Percentiles rank a stretch among this genome's conserved stretches.
phyloP scores from a whole-genome alignment of 176 grass and related monocot genomes.

The Eremochloa ophiuroides region DNA sequence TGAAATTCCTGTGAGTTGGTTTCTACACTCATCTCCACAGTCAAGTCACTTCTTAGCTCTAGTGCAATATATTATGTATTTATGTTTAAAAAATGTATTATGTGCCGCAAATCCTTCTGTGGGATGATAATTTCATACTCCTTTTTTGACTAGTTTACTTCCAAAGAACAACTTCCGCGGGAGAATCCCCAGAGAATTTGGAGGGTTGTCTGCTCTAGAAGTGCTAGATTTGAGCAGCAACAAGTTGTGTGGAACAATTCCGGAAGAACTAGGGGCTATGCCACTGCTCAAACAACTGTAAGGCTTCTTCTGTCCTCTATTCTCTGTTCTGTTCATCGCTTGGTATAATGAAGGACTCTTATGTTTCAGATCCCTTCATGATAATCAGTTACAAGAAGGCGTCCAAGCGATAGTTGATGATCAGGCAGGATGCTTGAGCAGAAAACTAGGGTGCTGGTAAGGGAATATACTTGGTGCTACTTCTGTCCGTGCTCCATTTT shows the following conservation, averaged over 20 bases:
- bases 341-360: conserved; percentile 7
- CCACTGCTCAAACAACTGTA: conserved; percentile 72
- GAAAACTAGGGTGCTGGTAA: conserved; percentile 66
- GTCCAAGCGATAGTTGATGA: conserved; percentile 19
- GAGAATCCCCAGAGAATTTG: conserved; percentile 73
- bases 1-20: conserved; percentile 63
- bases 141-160: conserved; percentile 55
- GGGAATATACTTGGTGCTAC: background rate
- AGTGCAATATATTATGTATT: background rate
- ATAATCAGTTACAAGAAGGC: conserved; percentile 43
- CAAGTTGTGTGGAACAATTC: conserved; percentile 67
- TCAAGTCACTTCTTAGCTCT: background rate
- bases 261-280: conserved; percentile 60
- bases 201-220: conserved; percentile 63
- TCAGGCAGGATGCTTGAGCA: conserved; percentile 36
- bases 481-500: background rate
- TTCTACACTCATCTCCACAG: background rate
- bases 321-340: conserved; percentile 6
- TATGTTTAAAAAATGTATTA: too few species aligned
- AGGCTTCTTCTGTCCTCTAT: background rate
- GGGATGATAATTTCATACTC: background rate
- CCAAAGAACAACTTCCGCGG: conserved; percentile 64
- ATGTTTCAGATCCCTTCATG: conserved; percentile 47
- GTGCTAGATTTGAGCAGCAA: conserved; percentile 80
- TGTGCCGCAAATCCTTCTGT: background rate